These are phyloP conservation scores for Casuarina equisetifolia DNA, from an alignment of 306 rosid species.

Conservation along the genomic window DNA sequence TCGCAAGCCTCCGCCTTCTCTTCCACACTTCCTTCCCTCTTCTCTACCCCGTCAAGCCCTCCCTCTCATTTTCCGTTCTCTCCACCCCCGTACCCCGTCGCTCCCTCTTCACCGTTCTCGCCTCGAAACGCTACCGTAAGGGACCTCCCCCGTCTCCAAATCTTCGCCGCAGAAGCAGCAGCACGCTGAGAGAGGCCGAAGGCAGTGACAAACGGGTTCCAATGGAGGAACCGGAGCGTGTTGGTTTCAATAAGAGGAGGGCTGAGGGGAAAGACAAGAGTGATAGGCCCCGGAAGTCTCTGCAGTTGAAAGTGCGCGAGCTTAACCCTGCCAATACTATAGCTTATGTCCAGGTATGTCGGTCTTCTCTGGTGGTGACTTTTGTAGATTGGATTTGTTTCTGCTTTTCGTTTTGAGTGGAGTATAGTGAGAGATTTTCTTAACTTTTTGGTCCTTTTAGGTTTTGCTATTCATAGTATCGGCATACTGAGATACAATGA, in stretches of 20 bases:
- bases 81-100: constrained; percentile 18
- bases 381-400: background rate
- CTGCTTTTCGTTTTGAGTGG: background rate
- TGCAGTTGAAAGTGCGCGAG: constrained; percentile 55
- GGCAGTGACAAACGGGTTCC: constrained; percentile 11
- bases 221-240: constrained; percentile 42
- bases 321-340: constrained; percentile 75
- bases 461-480: background rate
- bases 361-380: background rate
- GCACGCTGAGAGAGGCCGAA: constrained; percentile 18
- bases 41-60: constrained; percentile 20
- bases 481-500: background rate
- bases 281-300: constrained; percentile 50
- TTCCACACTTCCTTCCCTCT: constrained; percentile 16
- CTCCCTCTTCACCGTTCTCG: constrained; percentile 44
- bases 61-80: constrained; percentile 21
- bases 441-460: background rate
- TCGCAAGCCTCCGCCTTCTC: constrained; percentile 50
- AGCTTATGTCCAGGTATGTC: constrained; percentile 64
- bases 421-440: background rate
- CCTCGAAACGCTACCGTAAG: constrained; percentile 46
- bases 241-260: constrained; percentile 68
- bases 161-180: constrained; percentile 37
- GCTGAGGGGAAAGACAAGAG: constrained; percentile 66
- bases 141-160: constrained; percentile 23